These are phyloP conservation scores for Phytopythium ostracodes DNA, from an alignment of 352 stramenopile genomes.

Conservation along the genomic window DNA sequence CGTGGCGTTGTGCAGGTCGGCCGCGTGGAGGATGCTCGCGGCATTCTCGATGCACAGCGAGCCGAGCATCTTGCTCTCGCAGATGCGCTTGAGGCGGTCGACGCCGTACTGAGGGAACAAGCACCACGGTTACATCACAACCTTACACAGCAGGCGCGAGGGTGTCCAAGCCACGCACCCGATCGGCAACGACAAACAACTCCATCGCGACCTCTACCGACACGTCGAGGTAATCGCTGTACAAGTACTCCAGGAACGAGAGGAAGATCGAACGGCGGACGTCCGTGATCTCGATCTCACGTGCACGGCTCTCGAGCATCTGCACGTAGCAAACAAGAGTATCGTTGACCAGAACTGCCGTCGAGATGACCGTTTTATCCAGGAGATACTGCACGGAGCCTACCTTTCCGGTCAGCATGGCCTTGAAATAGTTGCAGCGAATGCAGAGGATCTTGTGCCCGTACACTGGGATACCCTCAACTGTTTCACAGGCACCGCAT, in stretches of 20 bases:
- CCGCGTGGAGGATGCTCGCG: slow-evolving; percentile 94
- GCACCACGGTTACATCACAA: not conserved
- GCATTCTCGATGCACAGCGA: slow-evolving; percentile 96
- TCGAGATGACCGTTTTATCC: not conserved
- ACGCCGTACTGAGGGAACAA: slow-evolving; percentile 58
- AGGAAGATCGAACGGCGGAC: slow-evolving; percentile 92
- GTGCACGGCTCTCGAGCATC: slow-evolving; percentile 89
- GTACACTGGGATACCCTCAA: slow-evolving; percentile 86
- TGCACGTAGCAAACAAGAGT: slow-evolving; percentile 23
- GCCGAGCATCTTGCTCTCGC: slow-evolving; percentile 95
- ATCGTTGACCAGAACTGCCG: not conserved
- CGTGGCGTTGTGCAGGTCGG: slow-evolving; percentile 93
- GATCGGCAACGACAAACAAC: slow-evolving; percentile 92
- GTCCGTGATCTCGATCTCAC: slow-evolving; percentile 91
- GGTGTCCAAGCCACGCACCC: slow-evolving; percentile 41
- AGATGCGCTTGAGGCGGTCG: slow-evolving; percentile 90
- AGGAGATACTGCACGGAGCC: not conserved
- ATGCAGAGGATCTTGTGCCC: slow-evolving; percentile 92
- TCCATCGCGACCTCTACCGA: slow-evolving; percentile 92
- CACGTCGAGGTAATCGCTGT: slow-evolving; percentile 93
- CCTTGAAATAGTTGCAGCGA: slow-evolving; percentile 93
- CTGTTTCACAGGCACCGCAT: slow-evolving; percentile 16
- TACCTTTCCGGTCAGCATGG: slow-evolving; percentile 84
- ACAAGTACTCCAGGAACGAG: slow-evolving; percentile 94
- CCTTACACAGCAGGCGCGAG: too few relatives aligned